A percentile compares a stretch with the other conserved stretches of the same genome.
Conservation (phyloP, 352 stramenopile genomes). For the Phytopythium oedochilum region DNA sequence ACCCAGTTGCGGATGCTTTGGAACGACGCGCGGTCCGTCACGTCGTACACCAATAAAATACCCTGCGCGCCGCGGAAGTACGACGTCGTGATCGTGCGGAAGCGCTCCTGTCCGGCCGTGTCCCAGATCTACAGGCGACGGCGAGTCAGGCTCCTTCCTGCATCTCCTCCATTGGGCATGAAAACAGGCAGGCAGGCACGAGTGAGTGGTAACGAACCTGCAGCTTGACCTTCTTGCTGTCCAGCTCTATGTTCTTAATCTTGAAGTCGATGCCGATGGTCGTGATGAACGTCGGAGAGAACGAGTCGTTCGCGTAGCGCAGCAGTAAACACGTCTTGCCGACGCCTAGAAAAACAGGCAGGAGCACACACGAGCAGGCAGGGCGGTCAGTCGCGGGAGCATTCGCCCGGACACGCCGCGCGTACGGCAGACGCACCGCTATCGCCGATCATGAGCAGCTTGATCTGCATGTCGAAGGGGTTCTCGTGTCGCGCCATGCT, state of each 20-base stretch:
- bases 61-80: slow-evolving; percentile 99
- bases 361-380: no score
- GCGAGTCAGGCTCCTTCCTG: no score
- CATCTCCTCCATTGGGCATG: no score
- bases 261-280: slow-evolving; percentile 91
- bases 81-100: slow-evolving; percentile 98
- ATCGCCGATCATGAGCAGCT: slow-evolving; percentile 97
- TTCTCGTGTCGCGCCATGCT: slow-evolving; percentile 89
- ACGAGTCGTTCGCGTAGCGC: slow-evolving; percentile 88
- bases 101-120: slow-evolving; percentile 98
- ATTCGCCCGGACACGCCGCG: no score
- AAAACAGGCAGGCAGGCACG: no score
- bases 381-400: background rate
- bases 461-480: slow-evolving; percentile 97
- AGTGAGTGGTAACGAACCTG: no score
- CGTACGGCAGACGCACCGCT: slow-evolving; percentile 90
- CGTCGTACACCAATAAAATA: slow-evolving; percentile 98
- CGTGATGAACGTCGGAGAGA: slow-evolving; percentile 89
- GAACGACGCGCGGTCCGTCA: slow-evolving; percentile 96
- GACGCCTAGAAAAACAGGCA: no score
- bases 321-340: slow-evolving; percentile 88
- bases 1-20: slow-evolving; percentile 98
- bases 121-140: slow-evolving; percentile 90
- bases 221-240: slow-evolving; percentile 98
- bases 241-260: slow-evolving; percentile 91